Evolutionary conservation across 2,329 filamentous ascomycete species (phyloP).

Genomic region (Cercospora sp.): DNA sequence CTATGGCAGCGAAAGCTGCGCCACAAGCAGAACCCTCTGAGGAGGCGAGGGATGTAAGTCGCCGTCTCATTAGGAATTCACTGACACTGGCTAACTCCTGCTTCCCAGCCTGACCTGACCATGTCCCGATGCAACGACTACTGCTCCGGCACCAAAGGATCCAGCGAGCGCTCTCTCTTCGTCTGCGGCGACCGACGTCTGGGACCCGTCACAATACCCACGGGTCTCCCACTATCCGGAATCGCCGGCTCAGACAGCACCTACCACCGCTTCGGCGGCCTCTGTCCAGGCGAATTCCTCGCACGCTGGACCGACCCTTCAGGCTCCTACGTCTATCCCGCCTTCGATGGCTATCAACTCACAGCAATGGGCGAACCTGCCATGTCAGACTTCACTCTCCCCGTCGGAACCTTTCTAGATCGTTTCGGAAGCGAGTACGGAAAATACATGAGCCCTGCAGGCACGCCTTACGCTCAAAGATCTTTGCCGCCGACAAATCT

Average conservation of each 20-base stretch:
- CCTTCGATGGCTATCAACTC: slow-evolving; percentile 17
- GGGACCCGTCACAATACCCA: slow-evolving; percentile 12
- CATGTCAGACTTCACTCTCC: slow-evolving; percentile 10
- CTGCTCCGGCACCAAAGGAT: slow-evolving; percentile 15
- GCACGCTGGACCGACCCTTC: slow-evolving; percentile 12
- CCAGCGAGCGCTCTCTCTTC: slow-evolving; percentile 3
- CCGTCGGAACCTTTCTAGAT: slow-evolving; percentile 15
- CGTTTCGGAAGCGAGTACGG: slow-evolving; percentile 19
- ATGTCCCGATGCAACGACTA: slow-evolving; percentile 6
- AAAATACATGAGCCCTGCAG: slow-evolving; percentile 14
- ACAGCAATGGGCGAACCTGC: slow-evolving; percentile 6
- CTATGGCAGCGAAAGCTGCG: background rate
- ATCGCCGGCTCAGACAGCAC: slow-evolving; percentile 18
- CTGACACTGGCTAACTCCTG: background rate
- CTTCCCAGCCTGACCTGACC: slow-evolving; percentile 5
- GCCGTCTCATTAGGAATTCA: background rate
- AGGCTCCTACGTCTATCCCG: slow-evolving; percentile 13
- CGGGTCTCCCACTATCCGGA: slow-evolving; percentile 10
- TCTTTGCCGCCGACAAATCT: slow-evolving; percentile 15
- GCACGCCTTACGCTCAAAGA: slow-evolving; percentile 8
- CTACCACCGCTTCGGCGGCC: slow-evolving; percentile 19
- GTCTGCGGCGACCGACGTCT: slow-evolving; percentile 17
- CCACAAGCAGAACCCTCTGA: background rate
- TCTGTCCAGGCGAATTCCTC: slow-evolving; percentile 18
- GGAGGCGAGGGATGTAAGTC: slow-evolving; percentile 1